A percentile compares a stretch with the other conserved stretches of the same genome.
Conservation (phyloP, 2,329 filamentous ascomycete genomes). For the Shiraia sp. region DNA sequence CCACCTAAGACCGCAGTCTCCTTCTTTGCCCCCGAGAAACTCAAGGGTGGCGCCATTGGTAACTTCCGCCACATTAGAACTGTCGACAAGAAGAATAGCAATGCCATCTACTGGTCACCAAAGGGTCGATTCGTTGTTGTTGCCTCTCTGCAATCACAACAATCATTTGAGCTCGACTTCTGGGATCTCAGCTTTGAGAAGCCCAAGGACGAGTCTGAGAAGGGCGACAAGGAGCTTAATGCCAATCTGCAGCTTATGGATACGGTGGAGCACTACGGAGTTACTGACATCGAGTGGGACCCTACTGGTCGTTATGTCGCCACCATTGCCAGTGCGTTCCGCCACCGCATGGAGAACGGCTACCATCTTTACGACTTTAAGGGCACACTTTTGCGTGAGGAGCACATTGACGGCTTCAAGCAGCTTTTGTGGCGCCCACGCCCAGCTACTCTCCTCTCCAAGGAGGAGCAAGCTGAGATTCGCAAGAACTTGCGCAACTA, state of each 20-base stretch:
- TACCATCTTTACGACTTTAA: constrained; percentile 98
- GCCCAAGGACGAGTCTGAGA: constrained; percentile 78
- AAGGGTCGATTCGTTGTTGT: constrained; percentile 93
- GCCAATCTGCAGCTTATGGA: constrained; percentile 96
- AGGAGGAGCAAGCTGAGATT: constrained; percentile 96
- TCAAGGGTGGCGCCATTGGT: constrained; percentile 77
- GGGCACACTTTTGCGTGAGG: constrained; percentile 85
- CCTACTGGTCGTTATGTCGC: constrained; percentile 93
- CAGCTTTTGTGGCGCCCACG: constrained; percentile 94
- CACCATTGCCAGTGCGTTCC: constrained; percentile 92
- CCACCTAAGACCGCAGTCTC: constrained; percentile 91
- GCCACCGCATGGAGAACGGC: constrained; percentile 97
- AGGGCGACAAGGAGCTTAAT: constrained; percentile 89
- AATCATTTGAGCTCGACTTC: constrained; percentile 95
- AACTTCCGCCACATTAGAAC: constrained; percentile 97
- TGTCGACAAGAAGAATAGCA: constrained; percentile 98
- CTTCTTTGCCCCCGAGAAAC: constrained; percentile 97
- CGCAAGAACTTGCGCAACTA: constrained; percentile 99
- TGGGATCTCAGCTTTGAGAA: constrained; percentile 94
- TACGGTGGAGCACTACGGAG: constrained; percentile 91
- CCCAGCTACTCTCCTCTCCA: constrained; percentile 84
- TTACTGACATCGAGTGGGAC: constrained; percentile 98
- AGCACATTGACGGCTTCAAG: constrained; percentile 95
- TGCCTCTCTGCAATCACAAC: constrained; percentile 87
- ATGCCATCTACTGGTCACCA: constrained; percentile 98